Percentiles rank a stretch among this genome's conserved stretches.
Evolutionary conservation across 1,139 yeast species (phyloP).

Genomic region (Geotrichum australiense): DNA sequence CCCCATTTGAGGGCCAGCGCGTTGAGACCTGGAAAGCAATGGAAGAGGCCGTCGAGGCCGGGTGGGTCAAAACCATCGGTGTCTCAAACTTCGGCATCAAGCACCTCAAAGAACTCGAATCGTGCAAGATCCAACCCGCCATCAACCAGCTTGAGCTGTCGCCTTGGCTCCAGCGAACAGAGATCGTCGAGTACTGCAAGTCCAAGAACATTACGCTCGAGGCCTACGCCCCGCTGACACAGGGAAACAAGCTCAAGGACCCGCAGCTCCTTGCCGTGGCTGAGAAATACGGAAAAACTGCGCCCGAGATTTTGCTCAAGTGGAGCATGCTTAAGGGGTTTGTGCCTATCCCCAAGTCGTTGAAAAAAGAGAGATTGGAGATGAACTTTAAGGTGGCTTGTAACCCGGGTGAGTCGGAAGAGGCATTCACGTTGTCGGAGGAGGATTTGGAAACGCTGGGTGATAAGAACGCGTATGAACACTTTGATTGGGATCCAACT

Average conservation of each 20-base stretch:
- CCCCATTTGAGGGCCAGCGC: constrained; percentile 34
- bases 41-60: constrained; percentile 38
- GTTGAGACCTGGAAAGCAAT: constrained; percentile 40
- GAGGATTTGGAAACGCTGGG: constrained; percentile 32
- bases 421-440: constrained; percentile 40
- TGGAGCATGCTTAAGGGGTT: constrained; percentile 41
- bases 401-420: background rate
- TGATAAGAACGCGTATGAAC: constrained; percentile 28
- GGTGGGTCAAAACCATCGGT: constrained; percentile 37
- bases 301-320: constrained; percentile 41
- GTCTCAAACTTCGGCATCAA: constrained; percentile 41
- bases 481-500: constrained; percentile 20
- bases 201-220: constrained; percentile 48
- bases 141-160: constrained; percentile 49
- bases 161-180: constrained; percentile 53
- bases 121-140: constrained; percentile 39
- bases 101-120: constrained; percentile 37
- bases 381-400: constrained; percentile 41
- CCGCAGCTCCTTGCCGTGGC: constrained; percentile 41
- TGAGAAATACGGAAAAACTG: constrained; percentile 35
- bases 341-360: constrained; percentile 66
- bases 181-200: constrained; percentile 51
- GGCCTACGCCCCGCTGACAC: constrained; percentile 69
- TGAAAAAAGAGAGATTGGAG: constrained; percentile 44
- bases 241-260: constrained; percentile 47